A percentile compares a stretch with the other conserved stretches of the same genome.
Evolutionary conservation across 2,329 filamentous ascomycete species (phyloP).

Genomic region (Stromatinia cepivora): DNA sequence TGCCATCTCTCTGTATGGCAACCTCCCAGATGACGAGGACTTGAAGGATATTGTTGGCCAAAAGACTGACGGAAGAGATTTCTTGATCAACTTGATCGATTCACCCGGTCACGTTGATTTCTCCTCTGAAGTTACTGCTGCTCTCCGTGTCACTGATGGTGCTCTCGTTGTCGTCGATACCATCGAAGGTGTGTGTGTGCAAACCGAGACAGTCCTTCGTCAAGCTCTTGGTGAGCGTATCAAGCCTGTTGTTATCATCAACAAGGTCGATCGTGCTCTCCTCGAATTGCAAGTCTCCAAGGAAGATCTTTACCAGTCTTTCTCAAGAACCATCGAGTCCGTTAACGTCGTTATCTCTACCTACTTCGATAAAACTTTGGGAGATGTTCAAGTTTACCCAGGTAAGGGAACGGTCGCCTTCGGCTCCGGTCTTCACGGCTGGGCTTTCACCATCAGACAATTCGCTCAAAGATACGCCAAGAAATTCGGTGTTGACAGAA

Average conservation of each 20-base stretch:
- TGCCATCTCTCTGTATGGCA: slow-evolving; percentile 95
- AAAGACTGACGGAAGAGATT: slow-evolving; percentile 88
- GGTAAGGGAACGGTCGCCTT: slow-evolving; percentile 98
- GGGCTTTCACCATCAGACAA: slow-evolving; percentile 98
- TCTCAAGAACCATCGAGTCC: slow-evolving; percentile 98
- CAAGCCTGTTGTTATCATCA: slow-evolving; percentile 99
- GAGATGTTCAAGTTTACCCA: slow-evolving; percentile 98
- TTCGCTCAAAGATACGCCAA: slow-evolving; percentile 96
- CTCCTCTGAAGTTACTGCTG: slow-evolving; percentile 98
- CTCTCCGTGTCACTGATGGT: slow-evolving; percentile 99
- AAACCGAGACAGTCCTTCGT: slow-evolving; percentile 99
- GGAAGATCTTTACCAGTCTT: slow-evolving; percentile 99
- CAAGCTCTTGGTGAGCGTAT: slow-evolving; percentile 99
- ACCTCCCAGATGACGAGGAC: slow-evolving; percentile 78
- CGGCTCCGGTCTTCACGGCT: slow-evolving; percentile 99
- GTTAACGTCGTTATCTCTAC: slow-evolving; percentile 99
- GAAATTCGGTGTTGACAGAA: slow-evolving; percentile 99
- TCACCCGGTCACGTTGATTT: slow-evolving; percentile 99
- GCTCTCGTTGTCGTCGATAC: slow-evolving; percentile 99
- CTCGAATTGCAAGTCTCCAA: slow-evolving; percentile 98
- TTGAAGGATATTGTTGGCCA: slow-evolving; percentile 90
- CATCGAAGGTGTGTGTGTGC: slow-evolving; percentile 99
- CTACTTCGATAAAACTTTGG: slow-evolving; percentile 94
- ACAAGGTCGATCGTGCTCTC: slow-evolving; percentile 99
- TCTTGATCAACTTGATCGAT: slow-evolving; percentile 99